Evolutionary conservation across 257 asterid genomes (phyloP).

Genomic region (Dorcoceras hygrometricum): DNA sequence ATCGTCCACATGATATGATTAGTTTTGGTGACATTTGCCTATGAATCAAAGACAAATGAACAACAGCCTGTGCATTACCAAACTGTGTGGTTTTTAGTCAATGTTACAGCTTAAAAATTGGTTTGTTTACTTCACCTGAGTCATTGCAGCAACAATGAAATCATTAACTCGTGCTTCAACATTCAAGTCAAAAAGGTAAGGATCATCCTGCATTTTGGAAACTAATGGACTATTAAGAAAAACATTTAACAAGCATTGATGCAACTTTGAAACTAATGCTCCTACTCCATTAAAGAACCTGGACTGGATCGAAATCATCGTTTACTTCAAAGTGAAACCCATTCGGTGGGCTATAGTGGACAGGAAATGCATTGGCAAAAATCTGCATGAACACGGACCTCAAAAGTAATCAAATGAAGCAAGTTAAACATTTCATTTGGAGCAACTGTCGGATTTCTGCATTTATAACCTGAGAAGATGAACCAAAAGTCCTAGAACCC

Average conservation of each 20-base stretch:
- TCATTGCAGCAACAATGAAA: constrained; percentile 64
- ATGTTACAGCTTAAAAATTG: constrained; percentile 1
- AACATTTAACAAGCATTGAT: neutral
- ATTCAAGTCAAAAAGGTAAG: constrained; percentile 59
- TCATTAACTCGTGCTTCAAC: constrained; percentile 64
- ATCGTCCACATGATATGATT: constrained; percentile 94
- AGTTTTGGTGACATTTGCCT: constrained; percentile 79
- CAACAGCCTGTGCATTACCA: neutral
- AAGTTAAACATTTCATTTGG: neutral
- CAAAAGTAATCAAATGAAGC: constrained; percentile 22
- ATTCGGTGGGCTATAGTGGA: constrained; percentile 70
- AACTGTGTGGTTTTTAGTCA: neutral
- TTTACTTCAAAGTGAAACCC: constrained; percentile 74
- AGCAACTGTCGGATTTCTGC: constrained; percentile 2
- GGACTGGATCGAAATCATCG: constrained; percentile 52
- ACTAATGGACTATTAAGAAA: constrained; percentile 10
- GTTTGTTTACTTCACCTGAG: constrained; percentile 44
- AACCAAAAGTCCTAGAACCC: constrained; percentile 76
- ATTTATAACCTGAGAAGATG: constrained; percentile 53
- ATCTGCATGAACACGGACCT: constrained; percentile 42
- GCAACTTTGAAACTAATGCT: constrained; percentile 9
- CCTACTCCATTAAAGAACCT: constrained; percentile 43
- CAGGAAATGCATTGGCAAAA: constrained; percentile 75
- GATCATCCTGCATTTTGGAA: constrained; percentile 65
- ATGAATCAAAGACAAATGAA: constrained; percentile 28